Conservation (phyloP, 768 basidiomycete genomes). For the Suillus cothurnatus region DNA sequence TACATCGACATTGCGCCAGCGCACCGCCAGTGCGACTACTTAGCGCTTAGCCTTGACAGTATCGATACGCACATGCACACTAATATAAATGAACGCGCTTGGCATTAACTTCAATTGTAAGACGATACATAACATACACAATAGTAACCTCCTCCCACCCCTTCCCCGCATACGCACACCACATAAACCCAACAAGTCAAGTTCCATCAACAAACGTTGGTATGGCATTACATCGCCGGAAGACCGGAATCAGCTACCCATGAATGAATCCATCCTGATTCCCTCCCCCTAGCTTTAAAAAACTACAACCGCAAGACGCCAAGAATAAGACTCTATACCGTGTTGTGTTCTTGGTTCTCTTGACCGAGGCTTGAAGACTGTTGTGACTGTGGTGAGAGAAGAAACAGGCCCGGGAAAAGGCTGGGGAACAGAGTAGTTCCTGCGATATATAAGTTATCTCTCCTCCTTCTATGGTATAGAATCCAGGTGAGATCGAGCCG, state of each 20-base stretch:
- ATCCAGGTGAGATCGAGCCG: constrained; percentile 1
- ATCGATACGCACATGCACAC: not conserved
- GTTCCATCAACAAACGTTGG: not conserved
- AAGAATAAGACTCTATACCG: constrained; percentile 7
- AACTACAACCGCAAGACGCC: not conserved
- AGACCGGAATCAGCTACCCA: constrained; percentile 6
- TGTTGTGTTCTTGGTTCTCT: not conserved
- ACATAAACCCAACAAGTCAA: not conserved
- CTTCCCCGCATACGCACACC: not conserved
- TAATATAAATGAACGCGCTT: not conserved
- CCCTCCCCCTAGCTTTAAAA: not conserved
- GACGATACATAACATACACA: constrained; percentile 4
- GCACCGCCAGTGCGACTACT: no score
- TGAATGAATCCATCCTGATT: not conserved
- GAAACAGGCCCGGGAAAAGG: not conserved
- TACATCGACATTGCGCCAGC: not conserved
- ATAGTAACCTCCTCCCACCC: not conserved
- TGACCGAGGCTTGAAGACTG: not conserved
- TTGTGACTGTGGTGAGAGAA: not conserved
- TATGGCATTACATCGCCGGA: not conserved
- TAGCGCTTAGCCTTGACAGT: no score
- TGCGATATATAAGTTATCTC: constrained; percentile 9
- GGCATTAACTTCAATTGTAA: constrained; percentile 6
- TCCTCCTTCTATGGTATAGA: constrained; percentile 7
- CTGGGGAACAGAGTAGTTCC: not conserved